Conservation (phyloP, 345 rosid species). For the Barbarea vulgaris region DNA sequence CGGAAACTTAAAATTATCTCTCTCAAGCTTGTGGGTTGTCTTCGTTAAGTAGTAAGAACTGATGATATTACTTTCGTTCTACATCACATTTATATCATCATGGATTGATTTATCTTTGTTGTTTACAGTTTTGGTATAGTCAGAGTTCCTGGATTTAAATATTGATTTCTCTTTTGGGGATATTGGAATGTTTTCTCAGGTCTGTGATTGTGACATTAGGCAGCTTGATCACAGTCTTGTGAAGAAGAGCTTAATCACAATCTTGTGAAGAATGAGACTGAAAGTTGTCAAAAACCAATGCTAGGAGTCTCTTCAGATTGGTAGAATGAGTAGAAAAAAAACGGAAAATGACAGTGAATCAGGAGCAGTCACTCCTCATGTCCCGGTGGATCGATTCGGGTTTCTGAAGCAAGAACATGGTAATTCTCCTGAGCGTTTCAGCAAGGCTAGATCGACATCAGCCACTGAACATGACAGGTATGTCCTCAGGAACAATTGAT, state of each 20-base stretch:
- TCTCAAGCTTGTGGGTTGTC: neutral
- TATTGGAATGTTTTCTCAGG: conserved; percentile 18
- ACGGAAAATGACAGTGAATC: conserved; percentile 62
- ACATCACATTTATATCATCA: neutral
- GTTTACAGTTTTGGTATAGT: neutral
- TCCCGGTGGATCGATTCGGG: conserved; percentile 70
- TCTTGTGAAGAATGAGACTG: conserved; percentile 37
- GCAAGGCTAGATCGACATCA: conserved; percentile 43
- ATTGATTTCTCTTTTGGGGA: neutral
- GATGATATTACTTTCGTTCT: neutral
- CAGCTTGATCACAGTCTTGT: conserved; percentile 37
- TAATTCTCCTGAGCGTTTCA: conserved; percentile 49
- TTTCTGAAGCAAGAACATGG: conserved; percentile 67
- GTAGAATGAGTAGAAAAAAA: conserved; percentile 69
- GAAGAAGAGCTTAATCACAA: conserved; percentile 37
- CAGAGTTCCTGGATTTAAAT: neutral
- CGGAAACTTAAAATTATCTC: neutral
- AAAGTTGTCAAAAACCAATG: conserved; percentile 13
- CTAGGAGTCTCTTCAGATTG: conserved; percentile 32
- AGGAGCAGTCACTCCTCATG: conserved; percentile 61
- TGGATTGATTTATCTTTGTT: neutral
- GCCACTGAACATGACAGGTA: conserved; percentile 61
- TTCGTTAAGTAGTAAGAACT: neutral
- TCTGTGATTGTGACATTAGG: neutral
- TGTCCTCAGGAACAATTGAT: neutral